Percentiles rank a stretch among this genome's conserved stretches.
Conservation (phyloP, 208 protist genomes). For the Borovskyia barvae region DNA sequence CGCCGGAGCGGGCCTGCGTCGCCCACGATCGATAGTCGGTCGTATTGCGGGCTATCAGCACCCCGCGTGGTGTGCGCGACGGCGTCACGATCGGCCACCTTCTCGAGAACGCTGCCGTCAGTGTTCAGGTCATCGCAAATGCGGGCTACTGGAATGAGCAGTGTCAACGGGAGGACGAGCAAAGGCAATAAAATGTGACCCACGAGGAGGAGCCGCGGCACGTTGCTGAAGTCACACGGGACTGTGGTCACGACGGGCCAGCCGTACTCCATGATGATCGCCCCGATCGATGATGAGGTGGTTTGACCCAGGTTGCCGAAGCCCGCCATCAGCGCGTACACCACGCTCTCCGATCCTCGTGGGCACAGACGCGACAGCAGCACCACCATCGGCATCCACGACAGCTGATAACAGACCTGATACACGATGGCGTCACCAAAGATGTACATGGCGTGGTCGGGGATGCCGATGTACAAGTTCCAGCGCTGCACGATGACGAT, state of each 20-base stretch:
- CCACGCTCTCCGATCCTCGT: constrained; percentile 67
- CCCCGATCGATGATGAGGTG: constrained; percentile 34
- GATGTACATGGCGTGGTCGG: constrained; percentile 72
- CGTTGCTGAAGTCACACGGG: constrained; percentile 71
- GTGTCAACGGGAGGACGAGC: constrained; percentile 50
- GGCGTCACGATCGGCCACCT: constrained; percentile 8
- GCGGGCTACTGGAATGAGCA: constrained; percentile 57
- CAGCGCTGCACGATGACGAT: constrained; percentile 76
- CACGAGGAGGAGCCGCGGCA: constrained; percentile 56
- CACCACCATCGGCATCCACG: constrained; percentile 72
- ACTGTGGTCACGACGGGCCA: constrained; percentile 34
- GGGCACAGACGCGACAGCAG: constrained; percentile 82
- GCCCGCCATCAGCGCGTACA: constrained; percentile 82
- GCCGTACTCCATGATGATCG: constrained; percentile 56
- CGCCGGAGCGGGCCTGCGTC: no score
- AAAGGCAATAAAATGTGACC: constrained; percentile 54
- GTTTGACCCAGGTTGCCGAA: constrained; percentile 74
- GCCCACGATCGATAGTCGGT: no score
- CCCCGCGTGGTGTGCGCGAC: background rate
- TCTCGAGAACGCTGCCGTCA: constrained; percentile 35
- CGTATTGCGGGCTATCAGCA: background rate
- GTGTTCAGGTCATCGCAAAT: constrained; percentile 60
- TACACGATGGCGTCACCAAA: constrained; percentile 61
- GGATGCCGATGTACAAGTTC: constrained; percentile 54
- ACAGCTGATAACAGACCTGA: constrained; percentile 61